Base-by-base conservation (phyloP, 2,329 filamentous ascomycete species). In the Alternaria atra region DNA sequence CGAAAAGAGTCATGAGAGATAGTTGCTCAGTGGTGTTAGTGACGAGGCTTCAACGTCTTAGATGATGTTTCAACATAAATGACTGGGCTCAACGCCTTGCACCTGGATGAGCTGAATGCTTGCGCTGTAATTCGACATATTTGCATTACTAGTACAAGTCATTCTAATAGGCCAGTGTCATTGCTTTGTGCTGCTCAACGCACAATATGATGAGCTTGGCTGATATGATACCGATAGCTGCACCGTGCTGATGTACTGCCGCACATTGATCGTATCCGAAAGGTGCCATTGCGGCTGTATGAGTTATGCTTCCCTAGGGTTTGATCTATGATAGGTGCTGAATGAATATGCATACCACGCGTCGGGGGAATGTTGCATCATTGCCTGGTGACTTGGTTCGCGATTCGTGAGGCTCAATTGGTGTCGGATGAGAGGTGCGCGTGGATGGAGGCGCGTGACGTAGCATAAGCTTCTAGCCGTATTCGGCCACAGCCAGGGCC, bases 1-100 rank as follows among this genome's bases (percentile, higher is more conserved):
- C 35, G 63, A 58, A 57, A 72, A 71, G 43, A 47, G 52, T 5
- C 66, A 70, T 44, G 55, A 60, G 12, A 48, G 52, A 37, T 68
- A 50, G 52, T 55, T 32, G 6, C 20, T 39, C 43, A 43, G 30
- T 35, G 27, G 48, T 20, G 13, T 25, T 20, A 13, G 13, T 25
- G 6, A 23, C 8, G 23, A 32, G 42, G 42, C 50, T 52, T 48
- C 53, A 43, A 60, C 44, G 29, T 52, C 52, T 17, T 27, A n/a
- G 27, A 42, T 27, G 30, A 35, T 47, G n/a, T 32, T 47, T 47
- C 43, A 34, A 48, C 44, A 48, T 30, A 30, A 29, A 20, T 15
- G 20, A n/a, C 44, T 32, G 44, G 44, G 17, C 43, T 46, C 43
- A 46, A 46, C 43, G 43, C 25, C 29, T n/a, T 29, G 43, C 15